phyloP scores from a whole-genome alignment of 371 early-diverging fungal species.

The Blakeslea trispora region DNA sequence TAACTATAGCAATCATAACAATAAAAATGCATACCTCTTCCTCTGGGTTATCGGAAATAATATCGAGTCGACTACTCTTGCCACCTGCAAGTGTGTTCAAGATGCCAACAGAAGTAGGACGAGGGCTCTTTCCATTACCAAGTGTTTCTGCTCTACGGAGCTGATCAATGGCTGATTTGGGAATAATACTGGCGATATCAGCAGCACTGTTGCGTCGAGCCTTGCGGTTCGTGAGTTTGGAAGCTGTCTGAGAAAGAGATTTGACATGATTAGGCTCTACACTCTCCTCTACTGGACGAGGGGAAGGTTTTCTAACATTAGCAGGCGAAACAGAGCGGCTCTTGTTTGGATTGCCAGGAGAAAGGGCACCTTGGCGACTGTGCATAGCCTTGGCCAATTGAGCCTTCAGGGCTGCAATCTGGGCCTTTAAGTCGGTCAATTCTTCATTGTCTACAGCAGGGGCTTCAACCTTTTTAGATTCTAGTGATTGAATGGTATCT shows the following conservation, averaged over 20 bases:
- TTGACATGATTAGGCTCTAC: conserved; percentile 5
- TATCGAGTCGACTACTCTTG: conserved; percentile 18
- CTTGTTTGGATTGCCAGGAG: conserved; percentile 12
- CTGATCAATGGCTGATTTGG: conserved; percentile 36
- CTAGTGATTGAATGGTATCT: conserved; percentile 72
- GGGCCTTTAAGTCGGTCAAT: conserved; percentile 32
- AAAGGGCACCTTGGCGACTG: conserved; percentile 27
- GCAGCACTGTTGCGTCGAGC: conserved; percentile 37
- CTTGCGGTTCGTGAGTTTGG: conserved; percentile 19
- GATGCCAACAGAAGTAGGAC: conserved; percentile 49
- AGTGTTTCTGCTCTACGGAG: conserved; percentile 28
- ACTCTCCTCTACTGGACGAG: background rate
- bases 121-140: conserved; percentile 28
- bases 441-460: conserved; percentile 12
- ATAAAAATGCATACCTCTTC: conserved; percentile 31
- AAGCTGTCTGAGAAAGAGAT: conserved; percentile 16
- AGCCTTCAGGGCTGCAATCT: conserved; percentile 39
- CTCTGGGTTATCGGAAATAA: conserved; percentile 35
- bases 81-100: conserved; percentile 32
- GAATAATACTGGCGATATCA: conserved; percentile 20
- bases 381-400: conserved; percentile 37
- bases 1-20: too few species aligned
- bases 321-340: conserved; percentile 25
- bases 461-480: conserved; percentile 5
- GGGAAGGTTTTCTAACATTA: conserved; percentile 5